Evolutionary conservation across 306 rosid genomes (phyloP), one percentile per base, ranked within the genome.

Genomic region (Cucurbita maxima): DNA sequence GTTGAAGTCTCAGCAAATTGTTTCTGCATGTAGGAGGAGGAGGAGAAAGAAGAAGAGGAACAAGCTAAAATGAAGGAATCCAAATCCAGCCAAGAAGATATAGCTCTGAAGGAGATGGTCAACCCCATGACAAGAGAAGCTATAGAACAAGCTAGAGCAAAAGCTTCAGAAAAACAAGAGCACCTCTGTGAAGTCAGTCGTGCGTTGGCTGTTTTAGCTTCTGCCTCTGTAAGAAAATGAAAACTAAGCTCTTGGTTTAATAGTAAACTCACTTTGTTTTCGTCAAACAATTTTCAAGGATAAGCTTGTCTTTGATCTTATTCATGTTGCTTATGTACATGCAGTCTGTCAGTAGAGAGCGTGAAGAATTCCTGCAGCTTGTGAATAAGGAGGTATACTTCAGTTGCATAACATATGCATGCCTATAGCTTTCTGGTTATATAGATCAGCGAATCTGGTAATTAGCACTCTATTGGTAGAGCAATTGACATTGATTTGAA

Each of bases 201-300:
- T 60, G 98, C 98, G 37, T 82, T 93, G 83, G 96, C 98, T 79
- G 92, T 93, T 82, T 87, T 93, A 84, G 90, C 98, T 82, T 90
- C 98, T 75, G 96, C 98, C 36, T 93, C 98, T 82, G 98, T 93
- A 87, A 93, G 92, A 77, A 30, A 80, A 67, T 57, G 66, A 67
- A 73, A 72, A 58, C 38, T 37, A 66, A 9, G 72, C 36, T 44
- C 72, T 44, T 44, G 72, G 25, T 18, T 13, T 18, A 66, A 5
- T 44, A 18, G n/a, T 19, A 19, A 43, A 10, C 11, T 13, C 19
- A 5, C 66, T 5, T 36, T 37, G 40, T 60, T 60, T 25, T 19
- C 20, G 30, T n/a, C 5, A 16, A 60, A 60, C 10, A 30, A 60
- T 14, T 60, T 60, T 19, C 34, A 18, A 16, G n/a, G 37, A 64